Percentiles rank a stretch among this genome's conserved stretches.
phyloP scores from a whole-genome alignment of 2,329 filamentous ascomycete genomes.

The Fusarium tanahbumbuense region DNA sequence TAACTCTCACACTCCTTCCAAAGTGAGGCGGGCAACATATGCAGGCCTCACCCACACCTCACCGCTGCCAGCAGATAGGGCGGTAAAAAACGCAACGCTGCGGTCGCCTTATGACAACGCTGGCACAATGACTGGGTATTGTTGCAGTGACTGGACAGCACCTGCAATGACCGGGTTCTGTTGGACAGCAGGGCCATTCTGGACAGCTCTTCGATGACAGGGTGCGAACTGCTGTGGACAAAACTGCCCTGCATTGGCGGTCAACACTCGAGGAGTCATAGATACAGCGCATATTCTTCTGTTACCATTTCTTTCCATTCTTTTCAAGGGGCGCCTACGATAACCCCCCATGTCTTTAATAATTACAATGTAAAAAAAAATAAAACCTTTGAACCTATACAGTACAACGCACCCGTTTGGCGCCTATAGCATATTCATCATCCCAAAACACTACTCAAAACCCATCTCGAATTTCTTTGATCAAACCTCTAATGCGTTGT shows the following conservation, averaged over 20 bases:
- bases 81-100: slow-evolving; percentile 20
- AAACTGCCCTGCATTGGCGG: slow-evolving; percentile 8
- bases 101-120: slow-evolving; percentile 7
- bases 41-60: slow-evolving; percentile 32
- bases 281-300: background rate
- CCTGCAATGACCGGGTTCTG: background rate
- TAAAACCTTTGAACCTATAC: slow-evolving; percentile 40
- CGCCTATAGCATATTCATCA: slow-evolving; percentile 48
- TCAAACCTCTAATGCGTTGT: slow-evolving; percentile 7
- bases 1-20: background rate
- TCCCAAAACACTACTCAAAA: slow-evolving; percentile 43
- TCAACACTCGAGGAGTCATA: background rate
- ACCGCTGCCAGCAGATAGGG: slow-evolving; percentile 17
- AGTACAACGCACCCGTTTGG: slow-evolving; percentile 47
- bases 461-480: slow-evolving; percentile 4
- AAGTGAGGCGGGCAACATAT: slow-evolving; percentile 38
- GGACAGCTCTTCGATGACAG: background rate
- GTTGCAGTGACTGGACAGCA: background rate
- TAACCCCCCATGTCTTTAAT: slow-evolving; percentile 38
- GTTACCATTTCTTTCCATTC: slow-evolving; percentile 39
- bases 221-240: background rate
- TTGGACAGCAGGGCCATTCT: background rate
- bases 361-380: slow-evolving; percentile 45
- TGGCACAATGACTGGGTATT: slow-evolving; percentile 5
- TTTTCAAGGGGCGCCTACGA: slow-evolving; percentile 30